Evolutionary conservation across 352 stramenopile genomes (phyloP).

Genomic region (Pythium insidiosum): DNA sequence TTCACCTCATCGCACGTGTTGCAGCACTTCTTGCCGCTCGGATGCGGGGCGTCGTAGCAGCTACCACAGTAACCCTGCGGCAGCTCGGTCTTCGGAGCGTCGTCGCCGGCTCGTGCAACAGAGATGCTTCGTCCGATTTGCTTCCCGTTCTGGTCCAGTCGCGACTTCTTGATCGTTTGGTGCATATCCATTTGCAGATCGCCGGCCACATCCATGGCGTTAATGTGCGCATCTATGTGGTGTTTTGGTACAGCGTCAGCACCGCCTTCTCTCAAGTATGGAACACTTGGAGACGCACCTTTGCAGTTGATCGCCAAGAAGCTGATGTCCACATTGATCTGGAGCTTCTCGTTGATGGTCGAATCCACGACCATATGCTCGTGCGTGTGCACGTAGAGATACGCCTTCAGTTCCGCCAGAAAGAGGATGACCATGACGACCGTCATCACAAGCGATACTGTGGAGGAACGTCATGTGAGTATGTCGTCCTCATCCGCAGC

Average conservation of each 20-base stretch:
- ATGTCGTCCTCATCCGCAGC: neutral
- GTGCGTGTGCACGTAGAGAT: constrained; percentile 76
- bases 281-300: constrained; percentile 13
- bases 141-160: constrained; percentile 70
- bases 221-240: constrained; percentile 95
- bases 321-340: constrained; percentile 97
- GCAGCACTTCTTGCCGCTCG: constrained; percentile 60
- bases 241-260: too few species aligned
- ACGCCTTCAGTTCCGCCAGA: constrained; percentile 80
- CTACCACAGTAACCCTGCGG: constrained; percentile 90
- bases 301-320: constrained; percentile 95
- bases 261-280: too few species aligned
- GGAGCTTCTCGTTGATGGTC: constrained; percentile 90
- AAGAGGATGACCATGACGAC: constrained; percentile 88
- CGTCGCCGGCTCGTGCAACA: constrained; percentile 23
- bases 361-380: constrained; percentile 97
- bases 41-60: constrained; percentile 89
- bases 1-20: constrained; percentile 83
- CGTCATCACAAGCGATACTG: constrained; percentile 80
- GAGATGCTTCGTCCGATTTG: constrained; percentile 49
- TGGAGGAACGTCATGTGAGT: neutral
- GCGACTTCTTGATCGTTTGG: constrained; percentile 92
- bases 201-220: constrained; percentile 98
- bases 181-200: constrained; percentile 97
- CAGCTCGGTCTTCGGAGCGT: constrained; percentile 32